Conservation (phyloP, 148 eudicot species). For the Nyssa sinensis region DNA sequence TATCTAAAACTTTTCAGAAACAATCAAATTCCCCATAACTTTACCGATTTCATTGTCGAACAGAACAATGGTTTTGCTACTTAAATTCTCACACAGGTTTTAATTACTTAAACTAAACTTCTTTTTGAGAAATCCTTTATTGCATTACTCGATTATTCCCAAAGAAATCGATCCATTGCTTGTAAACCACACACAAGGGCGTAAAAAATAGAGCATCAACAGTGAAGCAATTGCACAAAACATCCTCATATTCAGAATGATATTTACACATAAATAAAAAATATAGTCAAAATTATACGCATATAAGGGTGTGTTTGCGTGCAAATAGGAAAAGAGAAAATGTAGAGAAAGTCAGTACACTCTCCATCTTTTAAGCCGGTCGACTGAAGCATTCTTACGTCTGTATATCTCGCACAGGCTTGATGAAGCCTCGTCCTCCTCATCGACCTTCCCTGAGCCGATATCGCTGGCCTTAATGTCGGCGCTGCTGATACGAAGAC, state of each 20-base stretch:
- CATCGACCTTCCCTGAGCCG: conserved; percentile 24
- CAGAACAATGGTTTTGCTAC: neutral
- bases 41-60: no score
- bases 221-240: neutral
- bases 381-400: conserved; percentile 71
- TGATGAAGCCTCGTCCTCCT: conserved; percentile 30
- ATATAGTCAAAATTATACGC: neutral
- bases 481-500: conserved; percentile 52
- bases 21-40: no score
- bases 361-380: conserved; percentile 79
- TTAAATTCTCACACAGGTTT: neutral
- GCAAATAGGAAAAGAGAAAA: neutral
- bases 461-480: conserved; percentile 49
- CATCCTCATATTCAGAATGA: neutral
- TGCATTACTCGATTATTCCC: neutral
- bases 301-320: neutral
- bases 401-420: conserved; percentile 63
- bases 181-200: neutral
- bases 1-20: no score
- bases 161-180: no score
- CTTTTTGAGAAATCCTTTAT: neutral
- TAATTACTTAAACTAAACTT: neutral
- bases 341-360: conserved; percentile 31
- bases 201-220: neutral
- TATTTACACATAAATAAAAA: neutral